Evolutionary conservation across 768 basidiomycete species (phyloP), one percentile per base, ranked within the genome.

Genomic region (Lentinula boryana): DNA sequence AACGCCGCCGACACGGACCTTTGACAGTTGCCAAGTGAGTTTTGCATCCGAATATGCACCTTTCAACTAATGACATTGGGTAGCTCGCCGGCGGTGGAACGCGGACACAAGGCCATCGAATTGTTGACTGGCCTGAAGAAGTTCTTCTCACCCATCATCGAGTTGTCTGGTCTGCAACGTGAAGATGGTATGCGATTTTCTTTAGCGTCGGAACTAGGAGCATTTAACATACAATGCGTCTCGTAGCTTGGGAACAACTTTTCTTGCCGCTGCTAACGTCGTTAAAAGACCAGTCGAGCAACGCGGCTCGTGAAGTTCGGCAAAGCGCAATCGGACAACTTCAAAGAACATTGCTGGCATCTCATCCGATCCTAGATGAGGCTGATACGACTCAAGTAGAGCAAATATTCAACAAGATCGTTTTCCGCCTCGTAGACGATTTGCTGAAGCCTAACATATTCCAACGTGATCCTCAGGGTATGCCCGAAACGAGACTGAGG

Each of bases 371-470:
- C 8, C 76, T 86, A 23, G 81, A 85, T 60, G 80, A 83, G 33
- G 76, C 81, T 27, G 81, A 87, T 60, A 81, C 84, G 27, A 70
- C 63, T 1, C 84, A 91, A 67, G 82, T 94, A 36, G 86, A 89
- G 63, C 88, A 93, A 62, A 81, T 95, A 21, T 97, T 98, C 77
- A 90, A 93, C 70, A 81, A 85, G 38, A 87, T 96, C 59, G 75
- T 98, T 41, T 97, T 97, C 75, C 95, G 95, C 4, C 82, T 98
- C 43, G 73, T 98, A 33, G 95, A 98, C 63, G 95, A 96, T 64
- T 79, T 99, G 16, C 76, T 98, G 64, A 92, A 90, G 67, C 88
- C 91, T 0, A 87, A 94, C 62, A 84, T 90, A 16, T 85, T 86
- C 69, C 76, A 83, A 54, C 80, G 87, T 23, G 95, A 97, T 70